Conservation (phyloP, 495 filamentous ascomycete genomes). For the Penicillium alfredii region DNA sequence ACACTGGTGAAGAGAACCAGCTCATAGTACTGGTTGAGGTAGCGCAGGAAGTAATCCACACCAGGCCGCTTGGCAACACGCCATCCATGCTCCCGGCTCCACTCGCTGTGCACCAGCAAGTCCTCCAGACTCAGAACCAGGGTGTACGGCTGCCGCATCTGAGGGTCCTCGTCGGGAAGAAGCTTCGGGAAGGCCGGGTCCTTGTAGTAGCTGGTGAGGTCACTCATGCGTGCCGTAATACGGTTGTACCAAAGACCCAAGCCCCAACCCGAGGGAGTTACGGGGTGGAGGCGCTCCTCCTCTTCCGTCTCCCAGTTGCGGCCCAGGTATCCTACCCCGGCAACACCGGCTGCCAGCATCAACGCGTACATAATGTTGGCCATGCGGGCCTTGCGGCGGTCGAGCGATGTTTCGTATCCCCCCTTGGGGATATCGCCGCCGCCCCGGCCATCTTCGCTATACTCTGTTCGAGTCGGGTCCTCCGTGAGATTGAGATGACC, state of each 20-base stretch:
- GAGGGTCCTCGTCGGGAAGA: conserved; percentile 79
- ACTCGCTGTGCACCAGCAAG: conserved; percentile 87
- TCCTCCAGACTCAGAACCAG: conserved; percentile 90
- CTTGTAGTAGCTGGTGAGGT: conserved; percentile 82
- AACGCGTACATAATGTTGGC: conserved; percentile 60
- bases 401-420: conserved; percentile 84
- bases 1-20: conserved; percentile 90
- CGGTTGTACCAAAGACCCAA: conserved; percentile 72
- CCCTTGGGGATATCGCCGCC: conserved; percentile 64
- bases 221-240: conserved; percentile 62
- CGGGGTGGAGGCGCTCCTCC: conserved; percentile 55
- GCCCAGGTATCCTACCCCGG: conserved; percentile 64
- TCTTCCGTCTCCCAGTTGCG: conserved; percentile 80
- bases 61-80: conserved; percentile 91
- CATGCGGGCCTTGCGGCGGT: conserved; percentile 66
- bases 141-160: conserved; percentile 81
- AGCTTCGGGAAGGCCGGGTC: conserved; percentile 94
- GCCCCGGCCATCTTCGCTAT: conserved; percentile 44
- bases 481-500: conserved; percentile 52
- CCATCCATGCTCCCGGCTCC: conserved; percentile 92
- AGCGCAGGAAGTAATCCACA: conserved; percentile 93
- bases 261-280: conserved; percentile 69
- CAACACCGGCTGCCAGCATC: conserved; percentile 43
- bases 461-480: conserved; percentile 45
- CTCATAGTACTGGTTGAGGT: conserved; percentile 95